Base-by-base conservation (phyloP, 345 rosid genomes). In the Gossypium sturtianum region DNA sequence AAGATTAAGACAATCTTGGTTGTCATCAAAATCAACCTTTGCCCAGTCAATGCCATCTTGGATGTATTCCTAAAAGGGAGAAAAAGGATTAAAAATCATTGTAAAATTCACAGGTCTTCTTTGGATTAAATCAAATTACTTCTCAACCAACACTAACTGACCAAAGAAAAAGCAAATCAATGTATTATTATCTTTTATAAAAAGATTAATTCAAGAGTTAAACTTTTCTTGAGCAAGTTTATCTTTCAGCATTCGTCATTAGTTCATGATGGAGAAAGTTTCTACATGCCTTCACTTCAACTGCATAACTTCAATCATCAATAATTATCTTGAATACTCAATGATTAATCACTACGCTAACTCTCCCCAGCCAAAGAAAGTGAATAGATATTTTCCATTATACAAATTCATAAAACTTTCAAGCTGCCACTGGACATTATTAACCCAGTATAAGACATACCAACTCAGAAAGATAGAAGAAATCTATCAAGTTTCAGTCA, bases 21-120 rank as follows among this genome's bases (percentile, higher is more conserved):
- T 95, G 83, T 95, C 99, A 76, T 95, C 99, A 84, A 93, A 95
- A 66, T 95, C 98, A 83, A 95, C 97, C 81, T 86, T 91, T 27
- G 97, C 82, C 99, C 99, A 93, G 78, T 95, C 98, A 85, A 91
- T 95, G 59, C 99, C 99, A 85, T 95, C 98, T 77, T 93, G 98
- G 73, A 93, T 82, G 79, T 95, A 95, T 84, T 95, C 99, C 99
- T 95, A 87, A 70, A 76, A 72, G 60, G 54, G 19, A 9, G 71
- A 67, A 70, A 19, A 76, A 17, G 17, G 17, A 70, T 6, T 8
- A 29, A 70, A 15, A 52, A 52, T 52, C 45, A 29, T n/a, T 52
- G 25, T 52, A n/a, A 34, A 70, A 29, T 27, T 70, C 73, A 53
- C 17, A 70, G 11, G 27, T 29, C 61, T 10, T 52, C 17, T 23